Percentiles rank a stretch among this genome's conserved stretches.
Evolutionary conservation across 139 green algal species (phyloP).

Genomic region (Coelastrella sp.): DNA sequence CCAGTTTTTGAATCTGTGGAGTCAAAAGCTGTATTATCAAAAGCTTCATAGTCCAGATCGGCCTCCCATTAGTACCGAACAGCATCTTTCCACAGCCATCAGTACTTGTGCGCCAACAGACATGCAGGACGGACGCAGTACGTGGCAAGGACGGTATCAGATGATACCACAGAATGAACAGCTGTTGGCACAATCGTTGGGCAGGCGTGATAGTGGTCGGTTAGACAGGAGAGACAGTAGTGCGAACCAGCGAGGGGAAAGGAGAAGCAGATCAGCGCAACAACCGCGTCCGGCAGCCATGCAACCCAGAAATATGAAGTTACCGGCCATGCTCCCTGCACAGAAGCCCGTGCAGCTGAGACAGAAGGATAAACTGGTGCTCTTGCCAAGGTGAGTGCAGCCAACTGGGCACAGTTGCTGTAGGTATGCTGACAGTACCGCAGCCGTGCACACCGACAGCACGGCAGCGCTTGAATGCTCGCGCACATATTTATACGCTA

Average conservation of each 20-base stretch:
- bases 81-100: neutral
- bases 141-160: neutral
- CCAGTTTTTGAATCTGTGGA: neutral
- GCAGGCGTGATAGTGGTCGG: neutral
- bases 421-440: too few species aligned
- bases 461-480: too few species aligned
- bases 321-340: neutral
- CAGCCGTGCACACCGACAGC: too few species aligned
- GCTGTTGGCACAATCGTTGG: neutral
- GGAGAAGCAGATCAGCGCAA: neutral
- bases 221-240: neutral
- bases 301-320: neutral
- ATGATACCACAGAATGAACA: neutral
- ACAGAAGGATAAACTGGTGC: slow-evolving; percentile 36
- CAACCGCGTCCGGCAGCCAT: neutral
- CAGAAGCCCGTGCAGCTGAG: slow-evolving; percentile 39
- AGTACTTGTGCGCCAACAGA: neutral
- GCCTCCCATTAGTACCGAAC: too few species aligned
- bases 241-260: neutral
- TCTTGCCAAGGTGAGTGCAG: slow-evolving; percentile 15
- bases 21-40: neutral
- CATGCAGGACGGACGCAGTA: neutral
- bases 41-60: too few species aligned
- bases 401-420: neutral
- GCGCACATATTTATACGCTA: too few species aligned